Base-by-base conservation (phyloP, 208 protist genomes). In the Cochliopodium minus region DNA sequence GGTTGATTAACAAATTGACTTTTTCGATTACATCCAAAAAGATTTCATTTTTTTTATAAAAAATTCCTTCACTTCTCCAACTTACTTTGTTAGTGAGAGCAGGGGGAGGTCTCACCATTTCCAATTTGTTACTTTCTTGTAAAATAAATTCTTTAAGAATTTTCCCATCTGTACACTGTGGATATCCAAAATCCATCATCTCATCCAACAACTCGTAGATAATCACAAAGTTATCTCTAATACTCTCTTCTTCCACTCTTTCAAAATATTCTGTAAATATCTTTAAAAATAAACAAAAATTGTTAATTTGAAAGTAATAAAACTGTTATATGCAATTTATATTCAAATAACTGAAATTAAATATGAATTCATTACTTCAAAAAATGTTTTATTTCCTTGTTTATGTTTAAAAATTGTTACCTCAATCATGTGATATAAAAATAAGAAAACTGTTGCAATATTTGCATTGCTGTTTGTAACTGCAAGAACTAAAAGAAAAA, bases 161-260 rank as follows among this genome's bases (percentile, higher is more conserved):
- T 29, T 80, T 82, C 53, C 71, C 46, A 29, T 85, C 78, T 25
- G 82, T 79, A 23, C 58, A 64, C 64, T 88, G 82, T 38, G 79
- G 81, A 60, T 90, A 90, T n/a, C 88, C 88, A 70, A 87, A 91
- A 58, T 94, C 88, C 79, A 91, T 89, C 70, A 90, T 90, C 65
- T 94, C 88, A 60, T 94, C 87, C 17, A 94, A 66, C 1, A 94
- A 71, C 62, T 94, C 86, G 64, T 94, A 93, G 22, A 92, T 87
- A 15, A 94, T 72, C 7, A 92, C 85, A 74, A 94, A 94, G 67
- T 94, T 94, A 63, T 92, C 86, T 26, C 80, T 61, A 32, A 92
- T 87, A 45, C 59, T 72, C 54, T 92, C 86, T 52, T 87, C 79
- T 53, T 81, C 70, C 1, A 88, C 57, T 38, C 82, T 67, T 50